Evolutionary conservation across 2,329 filamentous ascomycete genomes (phyloP), one percentile per base, ranked within the genome.

Genomic region (Aphanoascus verrucosus): DNA sequence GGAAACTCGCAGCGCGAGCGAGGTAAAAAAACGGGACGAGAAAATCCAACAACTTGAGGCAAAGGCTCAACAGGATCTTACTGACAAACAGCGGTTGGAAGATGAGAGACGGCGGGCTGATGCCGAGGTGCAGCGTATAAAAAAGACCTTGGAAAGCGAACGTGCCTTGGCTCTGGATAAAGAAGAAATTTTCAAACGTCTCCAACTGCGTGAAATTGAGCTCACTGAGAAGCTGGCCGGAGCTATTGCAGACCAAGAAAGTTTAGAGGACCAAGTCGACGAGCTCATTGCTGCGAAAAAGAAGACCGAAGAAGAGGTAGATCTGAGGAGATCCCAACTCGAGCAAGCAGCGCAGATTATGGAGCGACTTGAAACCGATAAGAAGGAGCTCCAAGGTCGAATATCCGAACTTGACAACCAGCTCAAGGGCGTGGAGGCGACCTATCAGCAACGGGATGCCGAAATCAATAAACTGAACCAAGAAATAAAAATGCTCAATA

Each of bases 131-230:
- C 81, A 90, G 60, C 83, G 86, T 32, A 87, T 97, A 45, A 90
- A 96, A 66, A 88, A 97, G 62, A 94, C 88, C 0, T 77, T 99
- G 1, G 94, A 98, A 68, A 95, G 90, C 60, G 94, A 98, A 69
- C 83, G 93, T 48, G 88, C 91, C n/a, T 77, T 98, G 41, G 93
- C 93, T 0, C 74, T 98, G 4, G 93, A 99, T 70, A 98, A 98
- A 67, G 94, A 99, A 66, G 93, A 98, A 64, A 98, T 99, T 56
- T 98, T 97, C 76, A 94, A 91, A 66, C 82, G 94, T n/a, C 76
- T 98, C 19, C 93, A 96, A 65, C 74, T 84, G 51, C 85, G 93
- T n/a, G 93, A 98, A 69, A 79, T 83, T 9, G 91, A 98, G 66
- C 78, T 99, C 3, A 87, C 85, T 50, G 94, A 98, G 64, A 96